Base-by-base conservation (phyloP, 2,329 filamentous ascomycete genomes). In the Helotiales sp. region DNA sequence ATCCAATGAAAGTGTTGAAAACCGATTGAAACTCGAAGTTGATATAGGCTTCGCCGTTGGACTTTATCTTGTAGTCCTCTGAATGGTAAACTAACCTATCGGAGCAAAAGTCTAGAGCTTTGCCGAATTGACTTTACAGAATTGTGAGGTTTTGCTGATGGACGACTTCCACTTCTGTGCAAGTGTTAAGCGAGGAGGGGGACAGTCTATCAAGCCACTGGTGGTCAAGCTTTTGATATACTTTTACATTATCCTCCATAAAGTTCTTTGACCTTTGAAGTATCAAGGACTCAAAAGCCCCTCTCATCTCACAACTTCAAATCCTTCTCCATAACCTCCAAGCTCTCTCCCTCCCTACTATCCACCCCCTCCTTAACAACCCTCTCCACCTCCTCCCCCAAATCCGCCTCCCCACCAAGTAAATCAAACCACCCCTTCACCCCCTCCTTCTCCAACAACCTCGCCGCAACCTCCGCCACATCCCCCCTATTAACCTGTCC, bases 381-480 rank as follows among this genome's bases (percentile, higher is more conserved):
- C 60, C 59, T 64, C 68, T 77, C 59, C 45, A 73, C 82, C 77
- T 58, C 59, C 10, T 34, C n/a, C 3, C 30, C 52, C 77, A 92
- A 91, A 75, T 79, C 81, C n/a, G 77, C 80, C 58, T 86, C 86
- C 75, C 77, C 87, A 0, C 63, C 73, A 5, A 63, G 26, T 47
- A 67, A 55, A 61, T 73, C 80, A 0, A 80, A 54, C 65, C 61
- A 63, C 5, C 61, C 65, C 77, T 30, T 64, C 26, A 17, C 77
- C 1, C 84, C 86, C 15, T 79, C 71, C 58, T 75, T 77, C 72
- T 78, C 77, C 59, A 91, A 79, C 69, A 89, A 79, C 70, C 83
- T 79, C 10, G 85, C 85, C 1, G 86, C 83, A 2, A 88, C 82
- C 64, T 81, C 78, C 6, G 89, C 90, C 10, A 91, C 89, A 72